Evolutionary conservation across 768 basidiomycete species (phyloP), one percentile per base, ranked within the genome.

Genomic region (Tricholoma flavovirens): DNA sequence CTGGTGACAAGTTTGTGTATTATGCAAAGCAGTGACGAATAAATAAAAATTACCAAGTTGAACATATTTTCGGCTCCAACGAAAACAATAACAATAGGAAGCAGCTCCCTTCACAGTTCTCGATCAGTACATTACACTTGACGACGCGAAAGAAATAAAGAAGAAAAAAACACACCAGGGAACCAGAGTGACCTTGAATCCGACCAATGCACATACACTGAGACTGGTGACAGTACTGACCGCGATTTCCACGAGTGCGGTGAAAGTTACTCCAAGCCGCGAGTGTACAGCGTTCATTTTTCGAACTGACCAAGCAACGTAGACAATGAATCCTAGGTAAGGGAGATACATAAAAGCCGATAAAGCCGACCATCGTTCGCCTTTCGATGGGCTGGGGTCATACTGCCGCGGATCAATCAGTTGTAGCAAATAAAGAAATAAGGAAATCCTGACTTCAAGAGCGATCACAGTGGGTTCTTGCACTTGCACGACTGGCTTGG

Each of bases 1-100:
- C 91, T 86, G 55, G 59, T 22, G 65, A 56, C 38, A 49, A n/a
- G 46, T 65, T 63, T 64, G 66, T 53, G 67, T 59, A 33, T 60
- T 58, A 61, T 72, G 54, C 43, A 24, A 51, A 56, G 45, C 14
- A 11, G 33, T 46, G 46, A 40, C 15, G 49, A 63, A 33, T 17
- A 38, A 17, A 53, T 14, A 29, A 17, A 30, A 70, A 85, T 59
- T 69, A 93, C 93, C 67, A 99, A 76, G 64, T 87, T 89, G 67
- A 93, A 91, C 95, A 98, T 98, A 64, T 98, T 98, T 73, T 98
- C 96, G 2, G 93, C 90, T 2, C 96, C 96, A 12, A 96, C 89
- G 61, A 98, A 95, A 6, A 94, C 83, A 51, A 99, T 93, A 35
- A 97, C 88, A 56, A 98, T 89, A 1, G 95, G 95, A 51, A 99